phyloP scores from a whole-genome alignment of 352 stramenopile species.

The Phytophthora quininea region DNA sequence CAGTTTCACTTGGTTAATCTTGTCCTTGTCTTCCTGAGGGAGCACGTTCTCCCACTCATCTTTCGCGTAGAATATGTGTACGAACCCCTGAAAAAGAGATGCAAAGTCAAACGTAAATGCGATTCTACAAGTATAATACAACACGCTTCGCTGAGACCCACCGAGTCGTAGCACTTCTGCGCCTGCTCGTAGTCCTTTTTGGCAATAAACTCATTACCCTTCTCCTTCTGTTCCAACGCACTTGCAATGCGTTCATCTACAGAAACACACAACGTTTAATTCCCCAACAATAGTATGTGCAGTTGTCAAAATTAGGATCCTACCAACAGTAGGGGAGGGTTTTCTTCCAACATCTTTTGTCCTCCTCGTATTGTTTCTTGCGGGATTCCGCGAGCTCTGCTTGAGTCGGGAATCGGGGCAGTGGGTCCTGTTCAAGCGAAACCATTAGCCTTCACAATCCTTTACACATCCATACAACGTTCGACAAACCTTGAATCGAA shows the following conservation, averaged over 20 bases:
- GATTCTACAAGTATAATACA: not conserved
- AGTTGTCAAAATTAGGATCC: not conserved
- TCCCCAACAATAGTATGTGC: too few species aligned
- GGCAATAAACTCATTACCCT: constrained; percentile 73
- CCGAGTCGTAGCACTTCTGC: constrained; percentile 88
- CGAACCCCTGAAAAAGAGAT: constrained; percentile 61
- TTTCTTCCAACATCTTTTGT: constrained; percentile 88
- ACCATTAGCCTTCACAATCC: constrained; percentile 3
- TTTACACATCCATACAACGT: not conserved
- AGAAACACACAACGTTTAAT: not conserved
- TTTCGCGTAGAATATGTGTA: constrained; percentile 88
- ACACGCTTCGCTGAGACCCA: constrained; percentile 16
- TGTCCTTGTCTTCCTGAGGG: constrained; percentile 70
- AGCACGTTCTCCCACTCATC: constrained; percentile 87
- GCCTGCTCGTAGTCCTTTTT: constrained; percentile 77
- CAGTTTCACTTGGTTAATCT: constrained; percentile 83
- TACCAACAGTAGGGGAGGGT: constrained; percentile 83
- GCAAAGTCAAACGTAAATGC: constrained; percentile 3
- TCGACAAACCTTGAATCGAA: constrained; percentile 66
- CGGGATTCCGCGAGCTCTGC: constrained; percentile 82
- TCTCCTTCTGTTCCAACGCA: constrained; percentile 81
- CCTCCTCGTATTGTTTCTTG: constrained; percentile 82
- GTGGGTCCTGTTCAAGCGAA: constrained; percentile 49
- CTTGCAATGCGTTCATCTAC: constrained; percentile 75
- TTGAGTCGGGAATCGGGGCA: constrained; percentile 85